Evolutionary conservation across 495 filamentous ascomycete genomes (phyloP).

Genomic region (Cercophora sp.): DNA sequence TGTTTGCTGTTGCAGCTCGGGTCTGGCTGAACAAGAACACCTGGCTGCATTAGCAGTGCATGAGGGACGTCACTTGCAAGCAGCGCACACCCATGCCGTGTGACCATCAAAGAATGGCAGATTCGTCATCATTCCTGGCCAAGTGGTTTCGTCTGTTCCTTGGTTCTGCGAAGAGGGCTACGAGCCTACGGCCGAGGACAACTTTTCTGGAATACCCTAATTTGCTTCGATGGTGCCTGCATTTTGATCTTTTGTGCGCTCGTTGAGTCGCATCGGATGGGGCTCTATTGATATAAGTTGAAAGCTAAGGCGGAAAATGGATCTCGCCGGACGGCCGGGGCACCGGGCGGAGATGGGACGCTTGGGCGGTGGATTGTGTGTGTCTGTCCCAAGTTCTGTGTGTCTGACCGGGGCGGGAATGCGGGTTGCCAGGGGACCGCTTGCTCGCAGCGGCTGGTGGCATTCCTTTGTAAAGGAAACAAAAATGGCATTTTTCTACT

Average conservation of each 20-base stretch:
- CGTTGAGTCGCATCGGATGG: no score
- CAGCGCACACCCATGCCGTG: neutral
- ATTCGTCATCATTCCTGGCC: neutral
- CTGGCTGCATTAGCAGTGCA: conserved; percentile 5
- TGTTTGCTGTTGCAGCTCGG: neutral
- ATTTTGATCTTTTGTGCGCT: no score
- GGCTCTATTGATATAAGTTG: no score
- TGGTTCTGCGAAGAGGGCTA: no score
- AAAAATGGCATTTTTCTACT: neutral
- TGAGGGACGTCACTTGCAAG: neutral
- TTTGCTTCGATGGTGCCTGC: no score
- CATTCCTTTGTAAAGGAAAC: conserved; percentile 5
- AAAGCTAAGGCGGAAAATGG: no score
- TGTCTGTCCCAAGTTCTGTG: neutral
- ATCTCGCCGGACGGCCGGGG: no score
- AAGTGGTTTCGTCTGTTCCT: no score
- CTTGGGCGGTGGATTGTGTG: neutral
- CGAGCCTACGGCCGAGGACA: no score
- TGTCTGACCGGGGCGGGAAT: neutral
- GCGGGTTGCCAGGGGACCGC: no score
- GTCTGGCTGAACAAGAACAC: conserved; percentile 5
- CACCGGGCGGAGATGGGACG: no score
- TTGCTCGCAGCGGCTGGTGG: conserved; percentile 3
- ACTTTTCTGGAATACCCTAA: no score
- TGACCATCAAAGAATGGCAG: neutral